Evolutionary conservation across 2,329 filamentous ascomycete species (phyloP).

Genomic region (Fusarium staphyleae): DNA sequence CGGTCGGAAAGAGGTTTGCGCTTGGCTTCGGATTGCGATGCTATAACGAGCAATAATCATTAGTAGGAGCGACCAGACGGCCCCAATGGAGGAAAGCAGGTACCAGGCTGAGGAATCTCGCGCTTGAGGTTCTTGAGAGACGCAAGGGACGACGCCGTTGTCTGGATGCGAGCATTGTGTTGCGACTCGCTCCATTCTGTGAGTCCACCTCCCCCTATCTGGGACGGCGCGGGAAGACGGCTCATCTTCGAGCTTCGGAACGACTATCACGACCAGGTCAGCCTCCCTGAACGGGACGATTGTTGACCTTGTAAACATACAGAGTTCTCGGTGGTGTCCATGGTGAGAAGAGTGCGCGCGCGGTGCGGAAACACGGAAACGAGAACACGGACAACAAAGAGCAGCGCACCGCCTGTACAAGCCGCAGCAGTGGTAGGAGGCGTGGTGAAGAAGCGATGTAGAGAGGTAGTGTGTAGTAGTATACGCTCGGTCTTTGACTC

Average conservation of each 20-base stretch:
- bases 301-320: conserved; percentile 30
- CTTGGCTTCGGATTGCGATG: conserved; percentile 63
- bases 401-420: conserved; percentile 45
- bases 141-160: conserved; percentile 51
- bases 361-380: conserved; percentile 36
- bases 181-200: conserved; percentile 67
- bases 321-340: conserved; percentile 45
- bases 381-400: conserved; percentile 46
- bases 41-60: conserved; percentile 44
- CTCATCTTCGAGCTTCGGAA: conserved; percentile 44
- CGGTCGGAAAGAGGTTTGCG: conserved; percentile 65
- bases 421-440: conserved; percentile 34
- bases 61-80: conserved; percentile 9
- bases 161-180: conserved; percentile 60
- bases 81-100: background rate
- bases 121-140: conserved; percentile 58
- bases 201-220: conserved; percentile 49
- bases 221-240: conserved; percentile 44
- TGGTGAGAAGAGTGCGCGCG: conserved; percentile 37
- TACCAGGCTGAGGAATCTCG: conserved; percentile 55
- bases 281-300: conserved; percentile 1
- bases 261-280: conserved; percentile 28
- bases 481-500: conserved; percentile 15
- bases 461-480: conserved; percentile 12
- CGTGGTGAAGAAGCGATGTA: conserved; percentile 30